These are phyloP conservation scores for Didymella segeticola DNA, from an alignment of 2,329 filamentous ascomycete genomes.

Conservation along the genomic window DNA sequence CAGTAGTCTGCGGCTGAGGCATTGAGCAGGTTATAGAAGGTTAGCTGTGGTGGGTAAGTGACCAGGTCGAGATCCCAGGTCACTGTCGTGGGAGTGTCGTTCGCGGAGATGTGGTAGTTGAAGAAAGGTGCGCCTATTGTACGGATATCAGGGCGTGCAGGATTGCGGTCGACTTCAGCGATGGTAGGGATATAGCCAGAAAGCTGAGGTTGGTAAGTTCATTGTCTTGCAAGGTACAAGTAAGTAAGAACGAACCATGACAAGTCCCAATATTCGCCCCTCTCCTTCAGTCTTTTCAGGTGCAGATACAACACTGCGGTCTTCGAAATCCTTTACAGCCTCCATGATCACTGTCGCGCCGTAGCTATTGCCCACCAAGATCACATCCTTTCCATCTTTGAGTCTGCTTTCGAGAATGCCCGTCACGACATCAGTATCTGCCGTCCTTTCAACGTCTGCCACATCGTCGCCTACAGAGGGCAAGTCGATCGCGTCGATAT, in stretches of 20 bases:
- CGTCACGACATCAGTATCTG: conserved; percentile 28
- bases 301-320: not conserved
- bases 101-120: conserved; percentile 17
- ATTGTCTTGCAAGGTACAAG: too few species aligned
- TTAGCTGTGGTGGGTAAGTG: conserved; percentile 20
- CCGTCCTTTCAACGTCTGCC: conserved; percentile 14
- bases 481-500: conserved; percentile 25
- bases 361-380: conserved; percentile 41
- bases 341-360: conserved; percentile 36
- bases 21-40: conserved; percentile 36
- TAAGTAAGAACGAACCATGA: conserved; percentile 12
- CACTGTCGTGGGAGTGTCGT: conserved; percentile 14
- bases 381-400: conserved; percentile 24
- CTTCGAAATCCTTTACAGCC: conserved; percentile 28
- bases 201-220: conserved; percentile 10
- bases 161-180: conserved; percentile 21
- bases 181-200: conserved; percentile 33
- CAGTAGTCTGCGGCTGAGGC: conserved; percentile 11
- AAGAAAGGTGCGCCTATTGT: conserved; percentile 26
- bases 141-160: conserved; percentile 23
- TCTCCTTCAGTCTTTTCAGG: not conserved
- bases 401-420: conserved; percentile 20
- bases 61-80: conserved; percentile 21
- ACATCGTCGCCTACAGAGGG: conserved; percentile 29
- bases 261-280: conserved; percentile 28